Evolutionary conservation across 2,329 filamentous ascomycete species (phyloP), one percentile per base, ranked within the genome.

Genomic region (Sarocladiaceae sp.): DNA sequence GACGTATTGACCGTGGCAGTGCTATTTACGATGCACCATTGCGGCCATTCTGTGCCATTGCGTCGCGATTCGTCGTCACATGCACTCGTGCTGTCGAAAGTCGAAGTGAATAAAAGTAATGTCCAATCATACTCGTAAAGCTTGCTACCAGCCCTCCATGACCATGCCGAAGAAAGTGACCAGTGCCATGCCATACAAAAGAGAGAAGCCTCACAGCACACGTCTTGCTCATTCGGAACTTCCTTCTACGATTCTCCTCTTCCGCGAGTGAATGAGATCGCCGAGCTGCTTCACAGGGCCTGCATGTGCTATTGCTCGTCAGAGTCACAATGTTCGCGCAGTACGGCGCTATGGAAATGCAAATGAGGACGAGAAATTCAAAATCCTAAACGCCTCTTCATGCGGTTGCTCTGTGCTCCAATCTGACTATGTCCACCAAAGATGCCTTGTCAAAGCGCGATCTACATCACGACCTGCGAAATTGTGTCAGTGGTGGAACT

Each of bases 391-490:
- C 44, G 22, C 29, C 29, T 15, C 8, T 48, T n/a, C 26, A 39
- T 39, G 10, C 17, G 3, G n/a, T 48, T 33, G 44, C 44, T 48
- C 28, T 44, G 40, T 33, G 26, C 44, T 33, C 15, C 15, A 15
- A 33, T 15, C 29, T 33, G 29, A 33, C 8, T n/a, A n/a, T n/a
- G 29, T 15, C 29, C 8, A 33, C 29, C 29, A 8, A 33, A 8
- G 10, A 33, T 33, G 8, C 15, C 15, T 15, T 33, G 10, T 8
- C 15, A 33, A 33, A 33, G 8, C 17, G 8, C 10, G 20, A 25
- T 42, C 50, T 42, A 53, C 52, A 53, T 53, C 3, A 53, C 35
- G 12, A 53, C 52, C 52, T 53, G 23, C 5, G 36, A 47, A 13
- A 12, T 4, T n/a, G 6, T n/a, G 17, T 46, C 29, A 46, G 50